Base-by-base conservation (phyloP, 495 filamentous ascomycete species). In the Penicillium psychrofluorescens region DNA sequence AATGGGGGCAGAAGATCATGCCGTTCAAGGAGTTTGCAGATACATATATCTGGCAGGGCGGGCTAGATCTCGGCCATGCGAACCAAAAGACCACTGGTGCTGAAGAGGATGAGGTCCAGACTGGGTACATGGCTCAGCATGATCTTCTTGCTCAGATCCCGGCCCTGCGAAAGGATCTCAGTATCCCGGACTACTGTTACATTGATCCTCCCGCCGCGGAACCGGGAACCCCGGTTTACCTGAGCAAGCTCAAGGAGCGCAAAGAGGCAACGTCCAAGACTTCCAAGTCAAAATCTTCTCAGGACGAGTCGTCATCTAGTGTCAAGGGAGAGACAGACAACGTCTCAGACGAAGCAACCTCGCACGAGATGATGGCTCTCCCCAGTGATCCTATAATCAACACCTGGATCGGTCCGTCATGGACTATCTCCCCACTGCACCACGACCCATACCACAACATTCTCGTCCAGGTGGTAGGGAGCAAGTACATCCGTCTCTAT, bases 391-490 rank as follows among this genome's bases (percentile, higher is more conserved):
- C 72, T 0, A 61, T 75, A 7, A 68, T 72, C n/a, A 96, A 98
- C 59, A 89, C 86, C 4, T 98, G 92, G 92, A 84, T 97, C 42
- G 92, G 92, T 0, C 92, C 92, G 0, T 66, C 79, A 0, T 83
- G 81, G 36, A 97, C 92, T 2, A 89, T 96, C 34, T 94, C 87
- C 0, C 92, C 94, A 6, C 64, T 96, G 13, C 92, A 98, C 60
- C 91, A 88, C 14, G 92, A 98, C 56, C 88, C 89, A 2, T 90
- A 95, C 57, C 85, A 96, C 55, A 98, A 98, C 53, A 78, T 97
- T 29, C 76, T 98, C 9, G 80, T 83, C 13, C 92, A 97, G 58
- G 85, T 96, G 0, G 87, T 95, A 0, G 92, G 92, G 0, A 72
- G 78, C 35, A 98, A 98, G 61, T 98, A 96, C 56, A 69, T 98